A percentile compares a stretch with the other conserved stretches of the same genome.
phyloP scores from a whole-genome alignment of 768 basidiomycete genomes.

The Tulasnella sp. region DNA sequence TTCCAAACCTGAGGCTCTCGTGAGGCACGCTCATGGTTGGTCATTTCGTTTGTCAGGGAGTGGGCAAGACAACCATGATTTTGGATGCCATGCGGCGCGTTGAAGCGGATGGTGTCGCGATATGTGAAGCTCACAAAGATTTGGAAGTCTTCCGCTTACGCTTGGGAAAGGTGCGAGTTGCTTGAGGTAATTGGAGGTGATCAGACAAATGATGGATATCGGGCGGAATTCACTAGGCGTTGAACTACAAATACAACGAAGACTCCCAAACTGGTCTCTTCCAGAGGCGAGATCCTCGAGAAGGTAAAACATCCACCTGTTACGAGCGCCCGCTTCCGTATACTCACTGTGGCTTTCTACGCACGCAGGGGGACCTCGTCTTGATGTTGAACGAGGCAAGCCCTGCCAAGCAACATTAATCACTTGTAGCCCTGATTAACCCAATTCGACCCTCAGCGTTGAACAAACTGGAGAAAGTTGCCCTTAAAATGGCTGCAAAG shows the following conservation, averaged over 20 bases:
- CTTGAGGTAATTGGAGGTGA: neutral
- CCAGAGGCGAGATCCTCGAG: conserved; percentile 72
- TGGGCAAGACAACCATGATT: conserved; percentile 77
- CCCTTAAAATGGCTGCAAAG: conserved; percentile 52
- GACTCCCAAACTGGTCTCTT: conserved; percentile 70
- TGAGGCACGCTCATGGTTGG: conserved; percentile 9
- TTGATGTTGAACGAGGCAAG: conserved; percentile 74
- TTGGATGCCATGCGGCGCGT: conserved; percentile 70
- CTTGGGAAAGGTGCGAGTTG: conserved; percentile 51
- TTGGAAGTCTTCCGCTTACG: conserved; percentile 79
- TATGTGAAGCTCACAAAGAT: conserved; percentile 80
- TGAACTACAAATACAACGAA: conserved; percentile 82
- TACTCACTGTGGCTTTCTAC: neutral
- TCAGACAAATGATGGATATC: neutral
- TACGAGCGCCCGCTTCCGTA: neutral
- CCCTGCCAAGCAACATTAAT: neutral
- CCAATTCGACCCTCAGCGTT: conserved; percentile 40
- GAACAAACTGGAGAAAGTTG: conserved; percentile 82
- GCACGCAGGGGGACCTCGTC: conserved; percentile 53
- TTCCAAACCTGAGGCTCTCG: conserved; percentile 14
- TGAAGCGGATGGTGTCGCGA: conserved; percentile 61
- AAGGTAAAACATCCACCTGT: conserved; percentile 39
- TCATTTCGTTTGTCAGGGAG: conserved; percentile 41
- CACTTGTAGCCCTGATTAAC: neutral
- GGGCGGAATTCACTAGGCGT: conserved; percentile 32